Conservation (phyloP, 2,329 filamentous ascomycete species). For the Colletotrichum aenigma region DNA sequence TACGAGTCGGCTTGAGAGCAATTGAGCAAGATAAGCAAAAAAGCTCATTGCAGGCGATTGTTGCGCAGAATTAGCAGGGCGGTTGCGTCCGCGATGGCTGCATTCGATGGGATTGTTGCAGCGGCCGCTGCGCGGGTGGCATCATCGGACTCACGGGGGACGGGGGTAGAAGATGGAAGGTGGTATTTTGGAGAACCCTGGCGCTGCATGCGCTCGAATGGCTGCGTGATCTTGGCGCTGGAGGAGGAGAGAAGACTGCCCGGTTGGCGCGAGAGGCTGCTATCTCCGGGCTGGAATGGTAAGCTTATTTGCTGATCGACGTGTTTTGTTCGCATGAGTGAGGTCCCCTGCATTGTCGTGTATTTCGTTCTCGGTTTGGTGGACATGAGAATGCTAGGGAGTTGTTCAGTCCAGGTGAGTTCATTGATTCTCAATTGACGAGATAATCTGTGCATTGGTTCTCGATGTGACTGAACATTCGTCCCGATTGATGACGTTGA, state of each 20-base stretch:
- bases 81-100: neutral
- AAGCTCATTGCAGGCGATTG: neutral
- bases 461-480: neutral
- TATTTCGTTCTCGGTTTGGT: neutral
- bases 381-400: neutral
- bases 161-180: slow-evolving; percentile 2
- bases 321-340: neutral
- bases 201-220: neutral
- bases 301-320: neutral
- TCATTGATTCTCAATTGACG: neutral
- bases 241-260: too few relatives aligned
- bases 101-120: neutral
- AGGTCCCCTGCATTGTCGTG: neutral
- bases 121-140: neutral
- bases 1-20: neutral
- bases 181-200: slow-evolving; percentile 5
- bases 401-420: neutral
- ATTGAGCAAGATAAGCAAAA: slow-evolving; percentile 16
- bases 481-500: neutral
- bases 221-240: neutral
- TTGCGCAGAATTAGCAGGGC: too few relatives aligned
- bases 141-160: neutral
- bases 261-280: neutral
- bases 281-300: neutral
- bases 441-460: neutral